Evolutionary conservation across 768 basidiomycete species (phyloP).

Genomic region (Boletus sensibilis): DNA sequence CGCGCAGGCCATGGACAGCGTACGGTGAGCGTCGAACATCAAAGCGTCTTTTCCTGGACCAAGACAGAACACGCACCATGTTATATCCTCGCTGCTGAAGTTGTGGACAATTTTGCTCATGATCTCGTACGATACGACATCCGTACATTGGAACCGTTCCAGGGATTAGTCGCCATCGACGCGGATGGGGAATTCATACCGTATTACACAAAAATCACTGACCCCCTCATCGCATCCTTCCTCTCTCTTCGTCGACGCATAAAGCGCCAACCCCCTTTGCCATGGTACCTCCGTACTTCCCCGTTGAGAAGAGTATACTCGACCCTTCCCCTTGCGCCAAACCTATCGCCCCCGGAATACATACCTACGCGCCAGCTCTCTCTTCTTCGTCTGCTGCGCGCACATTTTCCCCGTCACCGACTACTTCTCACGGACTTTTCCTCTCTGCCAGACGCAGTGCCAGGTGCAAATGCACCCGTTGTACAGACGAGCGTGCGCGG

Average conservation of each 20-base stretch:
- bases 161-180: slow-evolving; percentile 80
- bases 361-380: slow-evolving; percentile 88
- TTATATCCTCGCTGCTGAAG: slow-evolving; percentile 93
- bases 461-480: slow-evolving; percentile 71
- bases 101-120: slow-evolving; percentile 97
- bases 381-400: slow-evolving; percentile 79
- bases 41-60: slow-evolving; percentile 87
- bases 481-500: slow-evolving; percentile 91
- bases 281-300: slow-evolving; percentile 53
- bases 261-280: slow-evolving; percentile 56
- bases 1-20: slow-evolving; percentile 32
- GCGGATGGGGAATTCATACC: slow-evolving; percentile 78
- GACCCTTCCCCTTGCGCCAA: slow-evolving; percentile 84
- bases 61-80: slow-evolving; percentile 76
- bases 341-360: slow-evolving; percentile 84
- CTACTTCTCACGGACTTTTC: slow-evolving; percentile 93
- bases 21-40: slow-evolving; percentile 66
- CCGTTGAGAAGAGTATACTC: slow-evolving; percentile 63
- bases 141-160: slow-evolving; percentile 74
- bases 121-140: slow-evolving; percentile 92
- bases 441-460: slow-evolving; percentile 80
- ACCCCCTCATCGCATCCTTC: slow-evolving; percentile 80
- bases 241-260: slow-evolving; percentile 65
- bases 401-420: slow-evolving; percentile 88
- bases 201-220: slow-evolving; percentile 79